Evolutionary conservation across 2,329 filamentous ascomycete species (phyloP), one percentile per base, ranked within the genome.

Genomic region (Neonectria sp.): DNA sequence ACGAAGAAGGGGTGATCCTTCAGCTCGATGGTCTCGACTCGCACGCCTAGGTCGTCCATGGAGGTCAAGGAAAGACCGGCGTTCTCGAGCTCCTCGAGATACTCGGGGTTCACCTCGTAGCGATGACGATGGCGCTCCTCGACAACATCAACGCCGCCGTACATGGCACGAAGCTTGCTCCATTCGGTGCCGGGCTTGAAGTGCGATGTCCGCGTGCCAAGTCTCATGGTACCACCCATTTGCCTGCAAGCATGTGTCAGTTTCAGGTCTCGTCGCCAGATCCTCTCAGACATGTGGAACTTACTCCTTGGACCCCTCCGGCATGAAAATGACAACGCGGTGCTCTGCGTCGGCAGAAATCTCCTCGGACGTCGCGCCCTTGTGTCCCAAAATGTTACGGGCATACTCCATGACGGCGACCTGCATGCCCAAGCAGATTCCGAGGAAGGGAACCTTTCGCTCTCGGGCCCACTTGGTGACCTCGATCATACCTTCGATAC

Each of bases 401-500:
- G 95, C 94, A 74, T 90, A 94, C 81, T 98, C 95, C 73, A 98
- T 92, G 53, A 97, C 94, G 24, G 95, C 95, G 53, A 97, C 88
- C 80, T 98, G 96, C 91, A 97, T 94, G 64, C 95, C 95, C 25
- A 98, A 85, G 79, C 95, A 98, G 70, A 98, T 92, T 66, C 96
- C 96, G 1, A 98, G 87, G 82, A 92, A 98, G 2, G 95, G 95
- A 4, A 89, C 89, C 69, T 92, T 91, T 75, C 94, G 91, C 72
- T 92, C 92, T 63, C 96, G 91, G 2, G 95, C 95, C 91, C 93
- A 98, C 71, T 91, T 92, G n/a, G 93, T 92, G 3, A 92, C 93
- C 62, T 90, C 85, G 76, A 98, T 92, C 95, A 98, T 98, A 69
- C 96, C 96, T 78, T 95, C 92, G 0, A 90, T 94, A 65, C 94